Base-by-base conservation (phyloP, 2,329 filamentous ascomycete genomes). In the Neofusicoccum umdonicola region DNA sequence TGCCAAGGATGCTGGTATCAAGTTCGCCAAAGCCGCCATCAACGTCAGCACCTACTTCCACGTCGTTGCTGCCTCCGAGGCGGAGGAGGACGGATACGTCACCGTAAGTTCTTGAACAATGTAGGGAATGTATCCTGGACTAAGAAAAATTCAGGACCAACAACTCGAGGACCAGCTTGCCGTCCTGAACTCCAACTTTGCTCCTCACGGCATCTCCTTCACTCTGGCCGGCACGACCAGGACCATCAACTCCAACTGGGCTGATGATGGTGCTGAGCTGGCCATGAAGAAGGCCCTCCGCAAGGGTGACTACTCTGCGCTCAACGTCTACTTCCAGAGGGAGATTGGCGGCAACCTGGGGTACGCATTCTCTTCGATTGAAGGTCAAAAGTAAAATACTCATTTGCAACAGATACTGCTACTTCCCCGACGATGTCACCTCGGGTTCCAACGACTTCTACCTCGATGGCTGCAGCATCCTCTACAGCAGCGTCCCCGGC, bases 261-360 rank as follows among this genome's bases (percentile, higher is more conserved):
- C 68, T 9, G 45, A 50, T 6, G 63, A 65, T 15, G 52, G 48
- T 5, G 61, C 50, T n/a, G 48, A 54, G 45, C 70, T 63, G 11
- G 63, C 52, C 15, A 68, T 68, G 67, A 68, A 68, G 66, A 61
- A 52, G 17, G 44, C 65, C 41, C 65, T 69, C 31, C 70, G 69
- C 44, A 68, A 68, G 65, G 72, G 72, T 22, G 68, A 63, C 35
- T 74, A 73, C 64, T 65, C 54, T 15, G 67, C 70, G 22, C 62
- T 74, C 54, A 74, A 74, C 64, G 66, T 74, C 45, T 74, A 73
- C 67, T 71, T 71, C 66, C 47, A 62, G 56, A 62, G 41, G 41
- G 41, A 39, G 17, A 66, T 71, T 7, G 76, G 77, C 58, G 73
- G 73, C 57, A 74, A 86, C 4, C 78, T 87, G 0, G 73, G 86